phyloP scores from a whole-genome alignment of 2,329 filamentous ascomycete species.

The Ophiocordyceps camponoti-rufipedis region DNA sequence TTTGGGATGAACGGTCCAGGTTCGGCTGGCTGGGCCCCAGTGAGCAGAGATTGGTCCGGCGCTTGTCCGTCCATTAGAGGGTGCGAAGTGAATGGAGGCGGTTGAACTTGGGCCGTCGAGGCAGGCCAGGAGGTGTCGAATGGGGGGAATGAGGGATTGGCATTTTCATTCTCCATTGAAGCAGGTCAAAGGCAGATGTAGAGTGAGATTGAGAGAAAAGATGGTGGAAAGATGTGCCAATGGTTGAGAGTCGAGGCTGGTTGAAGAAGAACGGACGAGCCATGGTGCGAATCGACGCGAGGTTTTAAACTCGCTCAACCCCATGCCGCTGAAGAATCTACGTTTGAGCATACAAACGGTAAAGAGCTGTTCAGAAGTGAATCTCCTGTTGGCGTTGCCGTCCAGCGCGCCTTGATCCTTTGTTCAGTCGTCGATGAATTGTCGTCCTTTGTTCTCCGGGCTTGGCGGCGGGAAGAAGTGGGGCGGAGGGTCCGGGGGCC shows the following conservation, averaged over 20 bases:
- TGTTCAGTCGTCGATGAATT: background rate
- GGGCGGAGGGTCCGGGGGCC: background rate
- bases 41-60: background rate
- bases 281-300: no score
- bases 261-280: background rate
- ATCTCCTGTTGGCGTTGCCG: background rate
- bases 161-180: background rate
- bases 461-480: background rate
- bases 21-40: background rate
- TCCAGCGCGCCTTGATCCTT: background rate
- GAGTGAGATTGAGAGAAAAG: no score
- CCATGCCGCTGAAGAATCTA: no score
- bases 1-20: no score
- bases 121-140: background rate
- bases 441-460: background rate
- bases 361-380: background rate
- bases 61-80: background rate
- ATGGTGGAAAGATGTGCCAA: background rate
- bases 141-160: background rate
- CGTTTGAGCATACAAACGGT: background rate
- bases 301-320: background rate
- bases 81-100: background rate
- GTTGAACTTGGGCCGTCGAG: background rate
- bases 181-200: background rate
- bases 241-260: background rate